Evolutionary conservation across 2,329 filamentous ascomycete species (phyloP).

Genomic region (Pseudopithomyces maydicus): DNA sequence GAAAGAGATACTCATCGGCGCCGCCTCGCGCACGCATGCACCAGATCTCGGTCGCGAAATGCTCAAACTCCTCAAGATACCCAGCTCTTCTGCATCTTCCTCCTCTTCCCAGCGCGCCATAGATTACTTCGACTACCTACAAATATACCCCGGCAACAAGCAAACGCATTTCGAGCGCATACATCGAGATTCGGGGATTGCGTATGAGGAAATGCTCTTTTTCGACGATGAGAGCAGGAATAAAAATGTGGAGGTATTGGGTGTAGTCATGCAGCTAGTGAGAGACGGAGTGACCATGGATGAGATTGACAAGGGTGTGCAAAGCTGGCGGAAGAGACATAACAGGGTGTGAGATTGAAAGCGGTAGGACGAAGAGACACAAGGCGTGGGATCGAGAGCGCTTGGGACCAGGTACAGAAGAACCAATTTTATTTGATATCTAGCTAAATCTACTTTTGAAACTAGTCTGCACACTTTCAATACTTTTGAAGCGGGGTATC

Average conservation of each 20-base stretch:
- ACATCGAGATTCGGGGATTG: conserved; percentile 70
- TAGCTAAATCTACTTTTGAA: no score
- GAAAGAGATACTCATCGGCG: conserved; percentile 64
- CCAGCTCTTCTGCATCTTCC: conserved; percentile 60
- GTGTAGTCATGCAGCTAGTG: conserved; percentile 84
- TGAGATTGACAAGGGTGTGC: conserved; percentile 80
- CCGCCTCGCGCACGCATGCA: conserved; percentile 80
- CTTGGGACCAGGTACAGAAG: background rate
- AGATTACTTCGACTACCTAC: conserved; percentile 61
- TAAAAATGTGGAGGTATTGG: conserved; percentile 77
- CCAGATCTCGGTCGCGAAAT: conserved; percentile 82
- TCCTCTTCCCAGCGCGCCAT: conserved; percentile 44
- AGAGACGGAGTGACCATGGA: conserved; percentile 75
- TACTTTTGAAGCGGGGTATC: no score
- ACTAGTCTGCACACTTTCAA: no score
- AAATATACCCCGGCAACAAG: conserved; percentile 78
- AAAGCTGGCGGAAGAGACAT: conserved; percentile 78
- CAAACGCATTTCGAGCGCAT: conserved; percentile 81
- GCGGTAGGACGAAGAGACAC: background rate
- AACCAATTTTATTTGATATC: background rate
- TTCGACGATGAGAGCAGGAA: conserved; percentile 94
- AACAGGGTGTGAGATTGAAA: conserved; percentile 46
- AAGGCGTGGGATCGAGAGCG: background rate
- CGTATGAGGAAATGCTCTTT: conserved; percentile 87
- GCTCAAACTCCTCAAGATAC: conserved; percentile 73